Conservation (phyloP, 2,329 filamentous ascomycete species). For the Bisporella sp. region DNA sequence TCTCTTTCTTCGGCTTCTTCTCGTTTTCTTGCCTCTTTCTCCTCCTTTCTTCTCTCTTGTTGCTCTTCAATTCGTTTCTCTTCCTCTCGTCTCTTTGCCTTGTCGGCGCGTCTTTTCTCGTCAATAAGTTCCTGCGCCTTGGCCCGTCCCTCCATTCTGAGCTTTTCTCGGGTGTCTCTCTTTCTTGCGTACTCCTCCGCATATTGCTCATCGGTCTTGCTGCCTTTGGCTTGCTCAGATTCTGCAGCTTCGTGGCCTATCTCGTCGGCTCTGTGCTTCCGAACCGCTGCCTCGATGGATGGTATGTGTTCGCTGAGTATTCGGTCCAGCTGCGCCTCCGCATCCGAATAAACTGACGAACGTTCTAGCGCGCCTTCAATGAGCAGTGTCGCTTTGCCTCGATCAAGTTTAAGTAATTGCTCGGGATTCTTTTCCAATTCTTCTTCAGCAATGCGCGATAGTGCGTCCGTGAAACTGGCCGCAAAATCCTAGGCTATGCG, state of each 20-base stretch:
- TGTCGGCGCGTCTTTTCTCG: conserved; percentile 51
- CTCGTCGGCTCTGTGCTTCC: conserved; percentile 59
- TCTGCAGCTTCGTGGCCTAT: conserved; percentile 63
- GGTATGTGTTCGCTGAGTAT: conserved; percentile 56
- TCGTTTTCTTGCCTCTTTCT: conserved; percentile 22
- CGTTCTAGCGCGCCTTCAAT: conserved; percentile 74
- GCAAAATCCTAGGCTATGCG: conserved; percentile 54
- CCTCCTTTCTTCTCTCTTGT: conserved; percentile 35
- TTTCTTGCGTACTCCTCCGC: conserved; percentile 57
- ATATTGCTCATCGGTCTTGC: conserved; percentile 70
- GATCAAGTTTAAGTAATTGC: conserved; percentile 65
- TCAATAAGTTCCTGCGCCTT: conserved; percentile 52
- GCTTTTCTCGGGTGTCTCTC: conserved; percentile 51
- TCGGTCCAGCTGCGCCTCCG: conserved; percentile 58
- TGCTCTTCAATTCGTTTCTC: conserved; percentile 38
- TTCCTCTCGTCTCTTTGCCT: conserved; percentile 42
- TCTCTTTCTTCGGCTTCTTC: conserved; percentile 22
- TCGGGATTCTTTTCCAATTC: conserved; percentile 71
- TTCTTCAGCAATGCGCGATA: conserved; percentile 62
- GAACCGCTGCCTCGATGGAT: conserved; percentile 62
- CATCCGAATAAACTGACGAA: conserved; percentile 67
- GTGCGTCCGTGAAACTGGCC: conserved; percentile 55
- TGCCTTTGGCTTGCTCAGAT: conserved; percentile 56
- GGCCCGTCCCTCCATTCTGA: conserved; percentile 51
- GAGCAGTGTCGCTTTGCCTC: conserved; percentile 65